phyloP scores from a whole-genome alignment of 352 stramenopile species.

The Aphanomyces invadans region DNA sequence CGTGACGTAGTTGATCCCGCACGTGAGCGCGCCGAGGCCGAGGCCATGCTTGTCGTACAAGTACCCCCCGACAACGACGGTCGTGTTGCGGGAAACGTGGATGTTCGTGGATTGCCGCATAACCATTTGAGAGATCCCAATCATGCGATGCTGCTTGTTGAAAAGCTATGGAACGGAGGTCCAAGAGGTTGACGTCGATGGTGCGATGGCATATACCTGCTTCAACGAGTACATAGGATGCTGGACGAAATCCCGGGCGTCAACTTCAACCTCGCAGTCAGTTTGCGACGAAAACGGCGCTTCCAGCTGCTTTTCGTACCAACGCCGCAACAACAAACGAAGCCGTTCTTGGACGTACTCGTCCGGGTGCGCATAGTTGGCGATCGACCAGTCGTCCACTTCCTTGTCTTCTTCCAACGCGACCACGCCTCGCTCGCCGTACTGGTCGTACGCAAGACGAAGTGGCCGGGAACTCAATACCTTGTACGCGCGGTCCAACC shows the following conservation, averaged over 20 bases:
- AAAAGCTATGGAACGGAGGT: neutral
- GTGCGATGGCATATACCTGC: slow-evolving; percentile 35
- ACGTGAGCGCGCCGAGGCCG: slow-evolving; percentile 61
- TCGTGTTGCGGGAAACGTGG: slow-evolving; percentile 45
- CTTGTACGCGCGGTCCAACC: slow-evolving; percentile 77
- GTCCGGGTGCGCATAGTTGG: neutral
- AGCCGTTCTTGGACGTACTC: slow-evolving; percentile 43
- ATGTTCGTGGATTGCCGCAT: slow-evolving; percentile 71
- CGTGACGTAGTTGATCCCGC: slow-evolving; percentile 54
- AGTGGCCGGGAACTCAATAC: slow-evolving; percentile 60
- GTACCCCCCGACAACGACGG: slow-evolving; percentile 66
- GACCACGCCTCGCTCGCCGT: slow-evolving; percentile 58
- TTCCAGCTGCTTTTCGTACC: slow-evolving; percentile 64
- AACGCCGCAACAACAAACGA: slow-evolving; percentile 44
- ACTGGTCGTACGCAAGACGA: slow-evolving; percentile 66
- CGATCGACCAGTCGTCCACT: slow-evolving; percentile 33
- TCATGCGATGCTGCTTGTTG: slow-evolving; percentile 24
- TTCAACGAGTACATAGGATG: slow-evolving; percentile 39
- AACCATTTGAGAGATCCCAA: slow-evolving; percentile 49
- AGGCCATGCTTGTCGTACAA: slow-evolving; percentile 74
- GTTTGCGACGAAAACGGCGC: slow-evolving; percentile 72
- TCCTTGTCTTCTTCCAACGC: slow-evolving; percentile 56
- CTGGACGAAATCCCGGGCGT: slow-evolving; percentile 65
- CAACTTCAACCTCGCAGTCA: slow-evolving; percentile 72
- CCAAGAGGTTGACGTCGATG: slow-evolving; percentile 25